Conservation (phyloP, 1,284 basidiomycete species). For the Meripilus lineatus region DNA sequence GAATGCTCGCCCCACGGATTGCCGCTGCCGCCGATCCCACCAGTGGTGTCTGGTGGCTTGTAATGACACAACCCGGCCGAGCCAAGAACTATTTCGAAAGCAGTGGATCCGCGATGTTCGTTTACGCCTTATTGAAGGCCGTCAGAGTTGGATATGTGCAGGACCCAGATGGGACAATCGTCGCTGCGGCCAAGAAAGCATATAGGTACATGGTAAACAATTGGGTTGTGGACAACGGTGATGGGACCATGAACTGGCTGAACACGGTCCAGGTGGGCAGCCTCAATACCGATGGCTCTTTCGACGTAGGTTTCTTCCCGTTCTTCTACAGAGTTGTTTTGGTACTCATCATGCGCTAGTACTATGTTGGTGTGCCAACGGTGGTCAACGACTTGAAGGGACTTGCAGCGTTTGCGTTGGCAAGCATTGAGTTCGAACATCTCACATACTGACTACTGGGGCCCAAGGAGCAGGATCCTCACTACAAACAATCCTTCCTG, state of each 20-base stretch:
- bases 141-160: conserved; percentile 37
- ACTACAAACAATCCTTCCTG: background rate
- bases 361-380: conserved; percentile 36
- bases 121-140: conserved; percentile 41
- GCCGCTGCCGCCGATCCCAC: conserved; percentile 34
- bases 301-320: conserved; percentile 29
- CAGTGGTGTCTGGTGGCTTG: conserved; percentile 46
- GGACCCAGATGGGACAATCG: conserved; percentile 35
- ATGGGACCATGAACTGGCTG: conserved; percentile 41
- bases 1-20: conserved; percentile 31
- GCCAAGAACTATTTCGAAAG: conserved; percentile 47
- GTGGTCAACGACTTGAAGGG: conserved; percentile 44
- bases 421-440: conserved; percentile 40
- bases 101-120: conserved; percentile 42
- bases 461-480: background rate
- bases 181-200: conserved; percentile 34
- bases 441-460: background rate
- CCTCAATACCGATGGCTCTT: conserved; percentile 34
- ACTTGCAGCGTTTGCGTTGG: conserved; percentile 41
- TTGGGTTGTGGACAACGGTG: conserved; percentile 36
- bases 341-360: conserved; percentile 24
- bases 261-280: conserved; percentile 43
- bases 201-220: conserved; percentile 37
- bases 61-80: conserved; percentile 43
- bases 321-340: conserved; percentile 2